Evolutionary conservation across 2,329 filamentous ascomycete species (phyloP).

Genomic region (Aspergillus puulaauensis): DNA sequence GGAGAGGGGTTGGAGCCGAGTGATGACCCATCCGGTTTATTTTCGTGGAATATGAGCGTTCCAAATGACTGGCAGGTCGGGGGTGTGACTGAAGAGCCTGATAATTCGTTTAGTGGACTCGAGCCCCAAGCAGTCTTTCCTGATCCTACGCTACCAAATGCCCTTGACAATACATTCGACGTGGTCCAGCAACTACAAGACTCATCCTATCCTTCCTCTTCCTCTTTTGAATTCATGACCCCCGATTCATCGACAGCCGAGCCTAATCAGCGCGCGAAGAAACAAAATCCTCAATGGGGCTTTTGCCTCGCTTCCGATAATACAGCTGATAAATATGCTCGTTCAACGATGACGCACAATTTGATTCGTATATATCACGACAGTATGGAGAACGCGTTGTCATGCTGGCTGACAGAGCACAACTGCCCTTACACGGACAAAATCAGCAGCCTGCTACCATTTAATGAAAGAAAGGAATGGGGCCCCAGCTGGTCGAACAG

Average conservation of each 20-base stretch:
- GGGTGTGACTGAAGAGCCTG: not conserved
- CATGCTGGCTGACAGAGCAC: slow-evolving; percentile 6
- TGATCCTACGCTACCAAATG: not conserved
- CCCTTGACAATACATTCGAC: not conserved
- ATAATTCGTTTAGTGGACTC: not conserved
- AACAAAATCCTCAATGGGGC: not conserved
- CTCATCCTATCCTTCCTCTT: not conserved
- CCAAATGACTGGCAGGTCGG: not conserved
- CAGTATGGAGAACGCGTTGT: slow-evolving; percentile 9
- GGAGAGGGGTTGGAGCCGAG: not conserved
- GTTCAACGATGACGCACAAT: not conserved
- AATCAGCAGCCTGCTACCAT: not conserved
- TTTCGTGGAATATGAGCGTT: not conserved
- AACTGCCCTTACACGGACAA: slow-evolving; percentile 4
- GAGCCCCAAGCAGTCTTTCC: not conserved
- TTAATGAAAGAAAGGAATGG: not conserved
- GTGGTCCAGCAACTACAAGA: not conserved
- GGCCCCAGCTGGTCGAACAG: slow-evolving; percentile 4
- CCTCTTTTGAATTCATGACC: not conserved
- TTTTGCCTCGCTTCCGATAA: not conserved
- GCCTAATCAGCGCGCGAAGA: not conserved
- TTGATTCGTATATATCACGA: slow-evolving; percentile 7
- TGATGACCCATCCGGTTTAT: not conserved
- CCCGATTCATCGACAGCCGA: not conserved
- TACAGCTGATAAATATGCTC: not conserved